Evolutionary conservation across 148 eudicot genomes (phyloP).

Genomic region (Chenopodium suecicum): DNA sequence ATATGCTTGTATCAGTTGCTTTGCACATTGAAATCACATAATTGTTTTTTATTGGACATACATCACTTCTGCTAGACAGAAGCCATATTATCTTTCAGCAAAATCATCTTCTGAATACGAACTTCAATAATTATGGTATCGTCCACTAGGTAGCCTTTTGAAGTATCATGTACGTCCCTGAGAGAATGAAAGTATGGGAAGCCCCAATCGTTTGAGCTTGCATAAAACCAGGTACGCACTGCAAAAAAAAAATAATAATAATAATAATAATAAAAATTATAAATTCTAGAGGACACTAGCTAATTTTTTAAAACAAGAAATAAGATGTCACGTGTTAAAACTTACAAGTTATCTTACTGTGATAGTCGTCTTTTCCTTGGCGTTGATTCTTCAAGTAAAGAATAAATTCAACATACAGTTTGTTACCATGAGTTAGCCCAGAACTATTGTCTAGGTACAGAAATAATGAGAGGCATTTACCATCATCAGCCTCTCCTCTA

Average conservation of each 20-base stretch:
- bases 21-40: too few relatives aligned
- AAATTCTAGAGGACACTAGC: background rate
- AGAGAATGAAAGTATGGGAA: background rate
- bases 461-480: background rate
- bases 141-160: background rate
- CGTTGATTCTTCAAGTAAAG: background rate
- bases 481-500: background rate
- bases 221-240: background rate
- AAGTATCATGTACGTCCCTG: background rate
- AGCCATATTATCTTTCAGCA: background rate
- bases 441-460: background rate
- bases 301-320: too few relatives aligned
- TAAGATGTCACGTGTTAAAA: too few relatives aligned
- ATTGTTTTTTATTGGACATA: too few relatives aligned
- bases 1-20: too few relatives aligned
- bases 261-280: too few relatives aligned
- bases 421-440: background rate
- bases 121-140: background rate
- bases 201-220: background rate
- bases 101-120: background rate
- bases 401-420: background rate
- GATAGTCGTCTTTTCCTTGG: background rate
- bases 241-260: background rate
- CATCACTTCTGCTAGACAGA: too few relatives aligned
- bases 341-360: background rate